A percentile compares a stretch with the other conserved stretches of the same genome.
These are phyloP conservation scores for Gymnopilus dilepis DNA, from an alignment of 768 basidiomycete genomes.

Conservation along the genomic window DNA sequence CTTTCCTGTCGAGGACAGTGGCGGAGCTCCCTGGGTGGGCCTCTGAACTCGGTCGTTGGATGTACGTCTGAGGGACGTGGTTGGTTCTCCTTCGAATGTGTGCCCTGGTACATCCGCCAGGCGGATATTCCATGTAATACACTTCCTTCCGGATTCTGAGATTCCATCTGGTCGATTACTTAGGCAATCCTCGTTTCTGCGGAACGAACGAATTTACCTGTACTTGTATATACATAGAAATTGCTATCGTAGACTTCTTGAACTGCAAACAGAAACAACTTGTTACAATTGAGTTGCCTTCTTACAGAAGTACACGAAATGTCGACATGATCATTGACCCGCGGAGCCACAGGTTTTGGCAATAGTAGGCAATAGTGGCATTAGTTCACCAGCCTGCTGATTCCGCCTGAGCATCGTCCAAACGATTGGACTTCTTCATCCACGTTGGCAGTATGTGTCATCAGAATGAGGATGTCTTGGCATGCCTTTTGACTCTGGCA, in stretches of 20 bases:
- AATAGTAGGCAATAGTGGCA: neutral
- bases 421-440: neutral
- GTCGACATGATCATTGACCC: neutral
- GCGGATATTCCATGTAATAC: conserved; percentile 16
- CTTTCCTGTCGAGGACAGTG: conserved; percentile 49
- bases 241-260: conserved; percentile 17
- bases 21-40: conserved; percentile 59
- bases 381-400: neutral
- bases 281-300: neutral
- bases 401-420: neutral
- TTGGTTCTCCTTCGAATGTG: neutral
- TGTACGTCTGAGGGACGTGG: conserved; percentile 56
- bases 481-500: neutral
- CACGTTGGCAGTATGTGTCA: conserved; percentile 15
- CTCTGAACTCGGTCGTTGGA: conserved; percentile 58
- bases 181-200: conserved; percentile 4
- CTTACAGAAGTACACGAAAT: neutral
- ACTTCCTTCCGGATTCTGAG: conserved; percentile 13
- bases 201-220: conserved; percentile 19
- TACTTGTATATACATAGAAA: conserved; percentile 15
- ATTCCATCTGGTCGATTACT: conserved; percentile 20
- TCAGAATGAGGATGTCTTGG: neutral
- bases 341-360: neutral
- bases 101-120: neutral
- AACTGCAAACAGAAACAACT: neutral